Conservation (phyloP, 2,329 filamentous ascomycete species). For the Arthrinium puccinioides region DNA sequence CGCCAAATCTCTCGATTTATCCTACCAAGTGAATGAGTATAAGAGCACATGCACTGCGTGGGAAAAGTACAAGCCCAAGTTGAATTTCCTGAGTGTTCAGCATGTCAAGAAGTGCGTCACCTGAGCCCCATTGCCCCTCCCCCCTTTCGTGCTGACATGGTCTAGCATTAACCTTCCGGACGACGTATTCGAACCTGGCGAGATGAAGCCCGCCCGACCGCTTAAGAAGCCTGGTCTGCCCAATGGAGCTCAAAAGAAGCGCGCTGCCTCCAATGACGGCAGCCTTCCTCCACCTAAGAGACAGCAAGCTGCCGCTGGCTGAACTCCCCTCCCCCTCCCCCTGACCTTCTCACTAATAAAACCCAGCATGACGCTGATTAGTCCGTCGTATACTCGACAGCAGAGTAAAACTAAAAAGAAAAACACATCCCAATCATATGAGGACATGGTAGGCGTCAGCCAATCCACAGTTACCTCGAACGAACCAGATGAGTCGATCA, state of each 20-base stretch:
- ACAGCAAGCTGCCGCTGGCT: slow-evolving; percentile 23
- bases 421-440: no score
- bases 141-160: slow-evolving; percentile 9
- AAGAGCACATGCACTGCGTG: slow-evolving; percentile 73
- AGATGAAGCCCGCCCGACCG: slow-evolving; percentile 57
- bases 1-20: slow-evolving; percentile 67
- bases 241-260: slow-evolving; percentile 12
- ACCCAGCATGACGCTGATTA: no score
- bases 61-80: slow-evolving; percentile 65
- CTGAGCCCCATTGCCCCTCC: not conserved
- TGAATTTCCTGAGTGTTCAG: slow-evolving; percentile 73
- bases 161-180: slow-evolving; percentile 76
- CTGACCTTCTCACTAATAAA: not conserved
- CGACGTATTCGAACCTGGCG: slow-evolving; percentile 79
- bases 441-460: no score
- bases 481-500: no score
- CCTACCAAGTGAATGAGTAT: slow-evolving; percentile 78
- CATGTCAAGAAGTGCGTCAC: slow-evolving; percentile 70
- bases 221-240: slow-evolving; percentile 30
- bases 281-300: slow-evolving; percentile 24
- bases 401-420: no score
- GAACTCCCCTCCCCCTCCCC: slow-evolving; percentile 6
- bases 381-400: no score
- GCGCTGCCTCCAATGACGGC: slow-evolving; percentile 12
- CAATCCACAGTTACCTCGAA: no score